These are phyloP conservation scores for Torrubiella hemipterigena DNA, from an alignment of 2,329 filamentous ascomycete species.

Conservation along the genomic window DNA sequence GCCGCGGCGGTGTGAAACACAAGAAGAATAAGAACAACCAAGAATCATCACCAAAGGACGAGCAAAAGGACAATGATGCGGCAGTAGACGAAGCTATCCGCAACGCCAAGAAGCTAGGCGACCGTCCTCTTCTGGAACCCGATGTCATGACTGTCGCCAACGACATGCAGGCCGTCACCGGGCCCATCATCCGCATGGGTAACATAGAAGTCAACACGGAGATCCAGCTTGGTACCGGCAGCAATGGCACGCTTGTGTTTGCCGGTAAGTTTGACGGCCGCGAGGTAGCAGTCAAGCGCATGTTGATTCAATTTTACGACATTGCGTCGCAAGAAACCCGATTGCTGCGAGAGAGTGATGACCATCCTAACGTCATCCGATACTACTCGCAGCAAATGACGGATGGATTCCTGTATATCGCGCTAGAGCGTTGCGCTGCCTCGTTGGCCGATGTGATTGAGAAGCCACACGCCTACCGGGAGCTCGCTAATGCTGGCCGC, in stretches of 20 bases:
- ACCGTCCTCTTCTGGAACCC: conserved; percentile 42
- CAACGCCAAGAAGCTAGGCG: conserved; percentile 45
- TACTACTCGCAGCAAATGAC: conserved; percentile 90
- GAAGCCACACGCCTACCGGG: conserved; percentile 53
- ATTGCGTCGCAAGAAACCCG: conserved; percentile 91
- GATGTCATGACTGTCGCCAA: conserved; percentile 47
- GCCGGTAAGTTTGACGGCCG: conserved; percentile 89
- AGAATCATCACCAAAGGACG: conserved; percentile 35
- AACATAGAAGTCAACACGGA: conserved; percentile 53
- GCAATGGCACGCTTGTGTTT: conserved; percentile 94
- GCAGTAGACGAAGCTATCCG: conserved; percentile 51
- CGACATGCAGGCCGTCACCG: conserved; percentile 48
- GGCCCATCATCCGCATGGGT: conserved; percentile 47
- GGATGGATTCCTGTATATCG: conserved; percentile 89
- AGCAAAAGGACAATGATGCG: conserved; percentile 26
- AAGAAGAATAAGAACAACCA: conserved; percentile 46
- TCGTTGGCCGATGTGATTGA: conserved; percentile 87
- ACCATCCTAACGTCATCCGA: conserved; percentile 92
- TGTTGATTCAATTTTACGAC: conserved; percentile 92
- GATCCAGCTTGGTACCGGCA: conserved; percentile 62
- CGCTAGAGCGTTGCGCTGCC: conserved; percentile 84
- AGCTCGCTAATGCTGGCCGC: conserved; percentile 61
- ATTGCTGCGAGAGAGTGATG: conserved; percentile 81
- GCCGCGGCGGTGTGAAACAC: conserved; percentile 60
- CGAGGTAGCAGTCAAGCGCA: conserved; percentile 89